Percentiles rank a stretch among this genome's conserved stretches.
Evolutionary conservation across 2,329 filamentous ascomycete genomes (phyloP).

Genomic region (Teratosphaeria epicoccoides): DNA sequence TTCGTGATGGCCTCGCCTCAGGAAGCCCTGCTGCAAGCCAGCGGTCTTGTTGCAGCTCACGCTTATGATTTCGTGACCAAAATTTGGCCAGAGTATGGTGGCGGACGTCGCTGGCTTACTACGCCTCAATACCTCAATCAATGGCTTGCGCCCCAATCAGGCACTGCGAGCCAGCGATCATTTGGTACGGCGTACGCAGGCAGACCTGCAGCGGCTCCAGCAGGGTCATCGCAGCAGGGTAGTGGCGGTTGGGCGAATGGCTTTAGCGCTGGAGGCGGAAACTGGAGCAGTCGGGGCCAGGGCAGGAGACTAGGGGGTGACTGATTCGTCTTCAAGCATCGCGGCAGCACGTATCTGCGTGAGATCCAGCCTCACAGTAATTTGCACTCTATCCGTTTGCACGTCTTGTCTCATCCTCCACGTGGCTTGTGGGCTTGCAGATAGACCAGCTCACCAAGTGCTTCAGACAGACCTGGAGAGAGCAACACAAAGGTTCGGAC

Average conservation of each 20-base stretch:
- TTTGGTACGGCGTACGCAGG: slow-evolving; percentile 53
- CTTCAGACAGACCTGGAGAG: too few species aligned
- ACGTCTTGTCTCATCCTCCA: too few species aligned
- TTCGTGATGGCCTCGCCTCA: slow-evolving; percentile 55
- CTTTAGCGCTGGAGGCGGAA: slow-evolving; percentile 17
- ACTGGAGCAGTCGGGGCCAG: slow-evolving; percentile 51
- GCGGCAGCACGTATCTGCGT: too few species aligned
- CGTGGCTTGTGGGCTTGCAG: too few species aligned
- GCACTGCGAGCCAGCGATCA: slow-evolving; percentile 33
- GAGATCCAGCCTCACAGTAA: too few species aligned
- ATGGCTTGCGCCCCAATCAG: slow-evolving; percentile 46
- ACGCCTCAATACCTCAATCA: slow-evolving; percentile 64
- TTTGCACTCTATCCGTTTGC: too few species aligned
- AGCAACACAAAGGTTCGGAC: too few species aligned
- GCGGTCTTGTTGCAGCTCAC: slow-evolving; percentile 79
- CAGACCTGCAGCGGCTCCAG: slow-evolving; percentile 29
- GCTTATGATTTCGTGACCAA: slow-evolving; percentile 81
- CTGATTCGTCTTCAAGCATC: too few species aligned
- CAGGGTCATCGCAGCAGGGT: slow-evolving; percentile 16
- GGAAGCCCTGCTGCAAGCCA: slow-evolving; percentile 53
- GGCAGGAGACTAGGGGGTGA: slow-evolving; percentile 50
- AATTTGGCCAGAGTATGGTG: slow-evolving; percentile 80
- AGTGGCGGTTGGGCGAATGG: slow-evolving; percentile 24
- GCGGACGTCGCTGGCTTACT: slow-evolving; percentile 63
- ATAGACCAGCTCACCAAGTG: too few species aligned